Conservation (phyloP, 2,329 filamentous ascomycete genomes). For the Rugonectria rugulosa region DNA sequence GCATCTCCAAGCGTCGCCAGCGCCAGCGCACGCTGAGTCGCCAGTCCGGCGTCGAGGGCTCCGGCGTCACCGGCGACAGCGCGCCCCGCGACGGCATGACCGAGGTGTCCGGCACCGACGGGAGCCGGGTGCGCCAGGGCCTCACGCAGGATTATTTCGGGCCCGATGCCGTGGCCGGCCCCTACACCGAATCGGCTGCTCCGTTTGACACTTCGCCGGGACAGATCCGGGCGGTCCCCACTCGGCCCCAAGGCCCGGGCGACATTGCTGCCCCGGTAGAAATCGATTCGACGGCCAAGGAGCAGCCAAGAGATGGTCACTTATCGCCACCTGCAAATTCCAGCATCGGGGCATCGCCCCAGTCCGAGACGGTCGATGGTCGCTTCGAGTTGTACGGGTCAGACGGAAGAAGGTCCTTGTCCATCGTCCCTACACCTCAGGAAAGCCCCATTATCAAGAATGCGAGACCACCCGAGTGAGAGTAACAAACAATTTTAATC, state of each 20-base stretch:
- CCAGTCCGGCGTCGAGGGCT: conserved; percentile 24
- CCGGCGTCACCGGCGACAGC: conserved; percentile 24
- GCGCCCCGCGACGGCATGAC: conserved; percentile 41
- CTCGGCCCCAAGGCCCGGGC: conserved; percentile 54
- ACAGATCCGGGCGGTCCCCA: conserved; percentile 50
- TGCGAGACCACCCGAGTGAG: conserved; percentile 13
- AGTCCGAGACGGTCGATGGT: conserved; percentile 41
- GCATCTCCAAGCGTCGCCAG: conserved; percentile 50
- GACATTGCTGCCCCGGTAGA: conserved; percentile 63
- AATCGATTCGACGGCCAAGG: conserved; percentile 52
- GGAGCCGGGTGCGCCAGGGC: conserved; percentile 39
- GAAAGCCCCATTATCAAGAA: conserved; percentile 28
- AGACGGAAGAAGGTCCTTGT: conserved; percentile 33
- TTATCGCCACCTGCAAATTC: conserved; percentile 32
- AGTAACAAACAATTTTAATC: conserved; percentile 4
- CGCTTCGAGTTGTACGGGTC: conserved; percentile 56
- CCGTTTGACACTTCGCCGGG: conserved; percentile 41
- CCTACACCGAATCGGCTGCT: conserved; percentile 51
- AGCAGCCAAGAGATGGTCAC: conserved; percentile 21
- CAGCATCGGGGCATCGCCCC: conserved; percentile 30
- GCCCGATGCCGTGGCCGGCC: conserved; percentile 53
- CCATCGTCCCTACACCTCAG: conserved; percentile 36
- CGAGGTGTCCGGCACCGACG: conserved; percentile 40
- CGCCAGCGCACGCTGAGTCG: conserved; percentile 30
- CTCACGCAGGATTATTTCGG: conserved; percentile 54